Percentiles rank a stretch among this genome's conserved stretches.
Evolutionary conservation across 78 protist genomes (phyloP).

Genomic region (Dictyostelium citrinum): DNA sequence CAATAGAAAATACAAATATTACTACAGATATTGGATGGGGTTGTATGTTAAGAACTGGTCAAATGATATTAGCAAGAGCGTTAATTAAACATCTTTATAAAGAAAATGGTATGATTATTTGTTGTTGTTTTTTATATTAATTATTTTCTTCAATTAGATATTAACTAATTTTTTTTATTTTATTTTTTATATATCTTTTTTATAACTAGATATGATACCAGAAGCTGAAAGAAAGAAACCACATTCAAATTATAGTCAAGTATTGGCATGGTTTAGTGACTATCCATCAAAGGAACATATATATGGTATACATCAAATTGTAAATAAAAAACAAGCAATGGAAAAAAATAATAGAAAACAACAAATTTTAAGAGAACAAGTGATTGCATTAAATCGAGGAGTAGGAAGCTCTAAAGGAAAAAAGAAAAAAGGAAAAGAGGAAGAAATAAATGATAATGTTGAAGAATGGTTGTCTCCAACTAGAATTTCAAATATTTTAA

Average conservation of each 20-base stretch:
- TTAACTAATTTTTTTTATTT: background rate
- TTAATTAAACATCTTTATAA: slow-evolving; percentile 32
- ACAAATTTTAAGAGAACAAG: background rate
- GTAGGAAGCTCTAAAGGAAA: background rate
- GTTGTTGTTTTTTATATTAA: background rate
- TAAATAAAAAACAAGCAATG: slow-evolving; percentile 32
- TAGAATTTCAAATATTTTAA: slow-evolving; percentile 38
- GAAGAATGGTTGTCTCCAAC: slow-evolving; percentile 82
- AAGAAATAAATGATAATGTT: background rate
- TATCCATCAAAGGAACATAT: slow-evolving; percentile 11
- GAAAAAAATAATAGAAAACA: slow-evolving; percentile 11
- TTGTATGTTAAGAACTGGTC: slow-evolving; percentile 79
- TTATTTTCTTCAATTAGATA: background rate
- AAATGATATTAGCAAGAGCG: slow-evolving; percentile 62
- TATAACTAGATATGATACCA: background rate
- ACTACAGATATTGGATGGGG: slow-evolving; percentile 84
- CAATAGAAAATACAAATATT: slow-evolving; percentile 41
- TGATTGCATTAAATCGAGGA: background rate
- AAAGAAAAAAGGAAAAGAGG: background rate
- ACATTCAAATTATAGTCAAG: slow-evolving; percentile 25
- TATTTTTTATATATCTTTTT: no score
- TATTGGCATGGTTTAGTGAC: slow-evolving; percentile 60
- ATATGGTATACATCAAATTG: slow-evolving; percentile 64
- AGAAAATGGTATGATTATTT: background rate
- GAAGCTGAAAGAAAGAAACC: background rate